Conservation (phyloP, 768 basidiomycete genomes). For the Leccinum disarticulatum region DNA sequence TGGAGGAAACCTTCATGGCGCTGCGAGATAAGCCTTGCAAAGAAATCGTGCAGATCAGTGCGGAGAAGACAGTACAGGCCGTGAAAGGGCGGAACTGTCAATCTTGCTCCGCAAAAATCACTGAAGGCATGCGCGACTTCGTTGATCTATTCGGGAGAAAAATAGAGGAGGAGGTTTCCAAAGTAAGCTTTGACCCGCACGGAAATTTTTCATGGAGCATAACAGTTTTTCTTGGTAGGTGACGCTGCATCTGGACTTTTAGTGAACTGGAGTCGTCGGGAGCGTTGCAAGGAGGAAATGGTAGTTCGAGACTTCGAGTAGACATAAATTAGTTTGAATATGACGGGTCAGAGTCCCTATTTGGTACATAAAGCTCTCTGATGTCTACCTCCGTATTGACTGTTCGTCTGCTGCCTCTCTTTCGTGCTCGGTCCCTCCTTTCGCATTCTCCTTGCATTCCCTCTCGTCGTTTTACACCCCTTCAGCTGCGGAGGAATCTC, state of each 20-base stretch:
- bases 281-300: neutral
- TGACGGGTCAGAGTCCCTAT: conserved; percentile 8
- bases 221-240: conserved; percentile 4
- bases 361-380: neutral
- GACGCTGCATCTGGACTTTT: conserved; percentile 8
- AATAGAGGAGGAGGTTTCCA: conserved; percentile 11
- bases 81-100: neutral
- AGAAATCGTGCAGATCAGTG: neutral
- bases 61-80: neutral
- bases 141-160: conserved; percentile 6
- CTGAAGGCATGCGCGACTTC: conserved; percentile 17
- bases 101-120: conserved; percentile 1
- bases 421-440: conserved; percentile 6
- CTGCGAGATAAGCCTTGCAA: neutral
- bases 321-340: too few species aligned
- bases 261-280: neutral
- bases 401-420: conserved; percentile 7
- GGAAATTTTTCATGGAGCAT: neutral
- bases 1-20: neutral
- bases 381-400: conserved; percentile 14
- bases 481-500: conserved; percentile 11
- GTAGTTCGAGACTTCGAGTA: neutral
- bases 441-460: neutral
- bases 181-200: neutral
- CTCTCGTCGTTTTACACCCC: neutral